Percentiles rank a stretch among this genome's conserved stretches.
Evolutionary conservation across 139 green algal species (phyloP).

Genomic region (Trebouxia sp.): DNA sequence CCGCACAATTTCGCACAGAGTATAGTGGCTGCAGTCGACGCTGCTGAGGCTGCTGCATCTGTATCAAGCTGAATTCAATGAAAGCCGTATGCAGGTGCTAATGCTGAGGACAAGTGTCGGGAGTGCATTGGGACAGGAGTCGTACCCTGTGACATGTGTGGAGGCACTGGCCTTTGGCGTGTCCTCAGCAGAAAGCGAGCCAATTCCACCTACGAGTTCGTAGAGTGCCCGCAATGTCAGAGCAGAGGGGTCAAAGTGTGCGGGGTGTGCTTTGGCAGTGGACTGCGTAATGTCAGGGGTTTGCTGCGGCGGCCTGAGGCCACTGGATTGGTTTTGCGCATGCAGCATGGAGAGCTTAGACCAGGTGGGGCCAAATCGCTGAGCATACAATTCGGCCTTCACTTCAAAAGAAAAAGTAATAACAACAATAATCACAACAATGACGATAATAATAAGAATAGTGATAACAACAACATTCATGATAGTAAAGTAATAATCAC

Average conservation of each 20-base stretch:
- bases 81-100: background rate
- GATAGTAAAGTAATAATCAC: too few relatives aligned
- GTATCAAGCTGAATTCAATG: background rate
- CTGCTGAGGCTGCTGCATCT: background rate
- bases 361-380: conserved; percentile 52
- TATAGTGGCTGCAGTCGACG: too few relatives aligned
- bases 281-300: conserved; percentile 87
- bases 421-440: too few relatives aligned
- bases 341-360: conserved; percentile 89
- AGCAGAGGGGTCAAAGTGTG: conserved; percentile 90
- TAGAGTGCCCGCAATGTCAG: conserved; percentile 98
- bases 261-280: conserved; percentile 95
- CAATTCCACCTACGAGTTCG: conserved; percentile 97
- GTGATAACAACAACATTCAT: too few relatives aligned
- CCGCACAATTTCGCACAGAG: too few relatives aligned
- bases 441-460: too few relatives aligned
- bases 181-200: conserved; percentile 88
- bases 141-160: conserved; percentile 96
- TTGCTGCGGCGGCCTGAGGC: conserved; percentile 92
- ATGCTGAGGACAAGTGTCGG: conserved; percentile 51
- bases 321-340: conserved; percentile 87
- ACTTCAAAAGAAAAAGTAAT: background rate
- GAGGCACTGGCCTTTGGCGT: conserved; percentile 97
- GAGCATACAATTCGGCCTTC: background rate
- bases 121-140: conserved; percentile 85